Base-by-base conservation (phyloP, 2,329 filamentous ascomycete genomes). In the Incumbomyces lentus region DNA sequence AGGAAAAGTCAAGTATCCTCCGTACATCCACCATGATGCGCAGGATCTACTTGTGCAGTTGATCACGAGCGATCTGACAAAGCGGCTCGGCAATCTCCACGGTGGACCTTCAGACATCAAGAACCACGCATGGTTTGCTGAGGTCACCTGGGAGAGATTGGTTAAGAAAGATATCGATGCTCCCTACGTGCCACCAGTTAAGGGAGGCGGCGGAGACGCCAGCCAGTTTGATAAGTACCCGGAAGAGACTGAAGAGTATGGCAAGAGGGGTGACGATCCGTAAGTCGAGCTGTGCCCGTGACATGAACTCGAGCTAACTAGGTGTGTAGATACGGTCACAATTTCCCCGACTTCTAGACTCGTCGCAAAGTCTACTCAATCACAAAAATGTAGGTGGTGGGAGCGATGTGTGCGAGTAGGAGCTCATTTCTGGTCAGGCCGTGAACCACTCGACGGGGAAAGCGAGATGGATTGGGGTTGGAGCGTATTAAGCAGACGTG, bases 211-310 rank as follows among this genome's bases (percentile, higher is more conserved):
- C 26, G 92, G 92, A 49, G 92, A 98, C 69, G 87, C 92, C 43
- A 95, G 89, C 68, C 86, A 95, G 66, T 98, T 98, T 62, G 92
- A 98, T 68, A 86, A 89, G 65, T 98, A 98, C 65, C 89, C 92
- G 1, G 92, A 98, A 67, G 92, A 98, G 66, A 87, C 86, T 37
- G 92, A 98, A 66, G 80, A 82, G 62, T 98, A 98, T 62, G 92
- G 92, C 33, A 71, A 76, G 56, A 69, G 69, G 45, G 88, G 86
- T 38, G 73, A 82, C 53, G 90, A 96, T 67, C 83, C 87, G 90
- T 95, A 75, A 72, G 90, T 84, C 38, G 35, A 46, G 30, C 19
- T 35, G 30, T 8, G n/a, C 6, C 12, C 16, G 19, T 7, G 11
- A 8, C 12, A 2, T 13, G 34, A 16, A 40, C 16, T 29, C 33